phyloP scores from a whole-genome alignment of 148 eudicot species.

The Euryodendron excelsum region DNA sequence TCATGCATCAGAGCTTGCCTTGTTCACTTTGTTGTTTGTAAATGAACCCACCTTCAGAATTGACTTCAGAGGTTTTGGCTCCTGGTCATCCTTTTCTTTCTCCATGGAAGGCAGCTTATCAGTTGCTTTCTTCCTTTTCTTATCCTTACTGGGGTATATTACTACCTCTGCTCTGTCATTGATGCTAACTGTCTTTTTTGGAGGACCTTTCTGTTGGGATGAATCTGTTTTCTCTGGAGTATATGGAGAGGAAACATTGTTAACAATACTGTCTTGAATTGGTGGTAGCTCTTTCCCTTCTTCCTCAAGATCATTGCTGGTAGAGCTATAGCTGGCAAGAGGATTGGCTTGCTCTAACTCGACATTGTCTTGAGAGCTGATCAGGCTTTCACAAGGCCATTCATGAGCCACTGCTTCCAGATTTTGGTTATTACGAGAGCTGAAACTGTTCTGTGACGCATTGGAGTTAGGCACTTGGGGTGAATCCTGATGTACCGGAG shows the following conservation, averaged over 20 bases:
- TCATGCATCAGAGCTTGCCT: background rate
- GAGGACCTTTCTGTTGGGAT: constrained; percentile 2
- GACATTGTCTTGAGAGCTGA: background rate
- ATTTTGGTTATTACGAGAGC: too few species aligned
- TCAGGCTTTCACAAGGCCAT: background rate
- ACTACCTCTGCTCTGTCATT: background rate
- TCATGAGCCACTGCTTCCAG: background rate
- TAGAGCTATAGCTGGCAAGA: background rate
- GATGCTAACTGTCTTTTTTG: constrained; percentile 1
- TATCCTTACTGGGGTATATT: background rate
- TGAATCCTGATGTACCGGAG: background rate
- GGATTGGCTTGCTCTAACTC: background rate
- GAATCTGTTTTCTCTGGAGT: background rate
- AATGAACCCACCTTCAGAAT: constrained; percentile 12
- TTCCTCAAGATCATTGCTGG: background rate
- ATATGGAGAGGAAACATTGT: background rate
- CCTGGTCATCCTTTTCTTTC: background rate
- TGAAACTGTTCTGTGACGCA: too few species aligned
- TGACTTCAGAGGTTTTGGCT: constrained; percentile 11
- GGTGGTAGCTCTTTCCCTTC: background rate
- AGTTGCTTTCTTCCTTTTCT: background rate
- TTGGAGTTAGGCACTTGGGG: background rate
- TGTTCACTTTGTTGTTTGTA: background rate
- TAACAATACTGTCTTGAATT: background rate
- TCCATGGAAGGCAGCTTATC: background rate